Evolutionary conservation across 306 rosid species (phyloP).

Genomic region (Cicer yamashitae): DNA sequence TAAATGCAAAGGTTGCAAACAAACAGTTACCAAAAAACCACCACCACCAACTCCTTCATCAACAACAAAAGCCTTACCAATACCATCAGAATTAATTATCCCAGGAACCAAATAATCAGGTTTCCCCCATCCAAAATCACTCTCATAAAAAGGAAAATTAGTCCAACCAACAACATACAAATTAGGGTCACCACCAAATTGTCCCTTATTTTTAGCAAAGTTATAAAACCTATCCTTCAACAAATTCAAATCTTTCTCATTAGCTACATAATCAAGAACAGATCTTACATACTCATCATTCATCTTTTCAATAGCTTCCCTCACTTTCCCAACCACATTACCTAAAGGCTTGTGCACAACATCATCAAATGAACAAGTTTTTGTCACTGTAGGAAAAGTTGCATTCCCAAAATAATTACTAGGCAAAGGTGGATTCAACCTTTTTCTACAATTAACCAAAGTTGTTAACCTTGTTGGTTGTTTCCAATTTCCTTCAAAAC

Average conservation of each 20-base stretch:
- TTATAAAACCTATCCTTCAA: slow-evolving; percentile 36
- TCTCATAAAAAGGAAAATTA: slow-evolving; percentile 30
- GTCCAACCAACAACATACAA: slow-evolving; percentile 43
- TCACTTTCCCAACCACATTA: slow-evolving; percentile 42
- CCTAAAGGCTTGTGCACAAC: slow-evolving; percentile 40
- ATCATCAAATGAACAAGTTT: slow-evolving; percentile 44
- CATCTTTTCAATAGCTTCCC: slow-evolving; percentile 42
- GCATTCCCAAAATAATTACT: slow-evolving; percentile 49
- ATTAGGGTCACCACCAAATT: slow-evolving; percentile 38
- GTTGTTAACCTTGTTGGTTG: slow-evolving; percentile 47
- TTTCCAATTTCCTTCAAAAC: background rate
- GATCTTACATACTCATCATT: slow-evolving; percentile 51
- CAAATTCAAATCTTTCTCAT: slow-evolving; percentile 41
- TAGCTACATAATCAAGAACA: slow-evolving; percentile 43
- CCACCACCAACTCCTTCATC: slow-evolving; percentile 25
- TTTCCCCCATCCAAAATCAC: slow-evolving; percentile 52
- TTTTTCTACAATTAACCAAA: slow-evolving; percentile 47
- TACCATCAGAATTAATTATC: slow-evolving; percentile 29
- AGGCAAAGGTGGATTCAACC: slow-evolving; percentile 45
- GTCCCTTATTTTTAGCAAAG: background rate
- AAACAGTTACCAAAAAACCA: slow-evolving; percentile 44
- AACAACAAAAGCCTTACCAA: slow-evolving; percentile 49
- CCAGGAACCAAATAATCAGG: slow-evolving; percentile 51
- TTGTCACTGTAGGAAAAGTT: slow-evolving; percentile 43
- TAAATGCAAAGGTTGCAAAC: slow-evolving; percentile 41